Conservation (phyloP, 257 asterid species). For the Solanum dulcamara region DNA sequence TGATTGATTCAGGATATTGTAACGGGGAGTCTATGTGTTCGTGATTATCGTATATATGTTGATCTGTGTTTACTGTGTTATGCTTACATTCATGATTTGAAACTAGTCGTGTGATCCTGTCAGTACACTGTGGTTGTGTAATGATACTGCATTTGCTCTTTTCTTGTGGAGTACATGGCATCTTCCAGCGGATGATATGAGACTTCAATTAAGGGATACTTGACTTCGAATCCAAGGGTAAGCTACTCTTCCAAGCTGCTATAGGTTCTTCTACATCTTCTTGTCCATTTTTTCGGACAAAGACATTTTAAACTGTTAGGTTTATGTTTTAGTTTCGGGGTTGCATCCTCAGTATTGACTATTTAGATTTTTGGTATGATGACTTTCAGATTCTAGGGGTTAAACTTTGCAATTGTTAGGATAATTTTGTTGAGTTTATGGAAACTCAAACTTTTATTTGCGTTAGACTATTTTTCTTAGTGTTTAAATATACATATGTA, state of each 20-base stretch:
- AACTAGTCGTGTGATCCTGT: background rate
- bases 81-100: background rate
- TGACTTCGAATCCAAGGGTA: background rate
- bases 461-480: background rate
- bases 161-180: background rate
- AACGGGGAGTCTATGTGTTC: background rate
- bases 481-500: background rate
- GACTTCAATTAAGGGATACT: background rate
- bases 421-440: background rate
- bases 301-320: background rate
- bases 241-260: background rate
- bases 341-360: background rate
- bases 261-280: background rate
- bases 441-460: no score
- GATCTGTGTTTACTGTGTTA: background rate
- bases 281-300: background rate
- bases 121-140: background rate
- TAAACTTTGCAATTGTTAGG: no score
- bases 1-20: background rate
- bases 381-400: background rate
- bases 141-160: background rate
- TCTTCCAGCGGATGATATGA: background rate
- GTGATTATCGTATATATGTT: background rate
- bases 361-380: background rate
- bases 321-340: background rate